These are phyloP conservation scores for Candida neerlandica DNA, from an alignment of 1,139 yeast genomes.

Conservation along the genomic window DNA sequence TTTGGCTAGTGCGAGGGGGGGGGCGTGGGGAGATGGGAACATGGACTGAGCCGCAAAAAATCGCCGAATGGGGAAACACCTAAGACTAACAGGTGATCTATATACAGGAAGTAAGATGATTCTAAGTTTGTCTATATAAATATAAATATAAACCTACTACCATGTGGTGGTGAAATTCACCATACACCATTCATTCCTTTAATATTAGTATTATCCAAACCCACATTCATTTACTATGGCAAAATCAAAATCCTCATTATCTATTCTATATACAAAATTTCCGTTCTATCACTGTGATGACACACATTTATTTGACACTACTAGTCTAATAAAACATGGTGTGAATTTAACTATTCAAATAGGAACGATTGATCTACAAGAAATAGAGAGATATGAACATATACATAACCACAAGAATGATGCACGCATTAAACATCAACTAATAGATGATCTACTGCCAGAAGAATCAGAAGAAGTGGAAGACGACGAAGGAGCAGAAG, in stretches of 20 bases:
- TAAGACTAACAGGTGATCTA: too few relatives aligned
- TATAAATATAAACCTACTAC: background rate
- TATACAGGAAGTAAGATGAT: too few relatives aligned
- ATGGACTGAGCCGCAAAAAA: too few relatives aligned
- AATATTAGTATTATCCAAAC: background rate
- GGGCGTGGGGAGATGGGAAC: too few relatives aligned
- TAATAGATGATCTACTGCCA: conserved; percentile 1
- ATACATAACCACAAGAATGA: background rate
- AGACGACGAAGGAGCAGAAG: background rate
- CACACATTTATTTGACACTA: conserved; percentile 16
- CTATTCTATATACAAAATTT: conserved; percentile 10
- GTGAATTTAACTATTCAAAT: conserved; percentile 16
- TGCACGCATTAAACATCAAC: background rate
- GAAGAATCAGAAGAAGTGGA: conserved; percentile 2
- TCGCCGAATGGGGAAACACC: too few relatives aligned
- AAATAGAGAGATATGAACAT: conserved; percentile 7
- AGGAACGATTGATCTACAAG: conserved; percentile 7
- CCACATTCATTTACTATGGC: background rate
- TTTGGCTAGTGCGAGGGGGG: too few relatives aligned
- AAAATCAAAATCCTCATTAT: background rate
- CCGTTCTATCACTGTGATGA: conserved; percentile 17
- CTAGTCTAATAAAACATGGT: conserved; percentile 15
- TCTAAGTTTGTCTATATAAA: background rate
- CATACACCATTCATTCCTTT: background rate
- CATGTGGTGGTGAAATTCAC: background rate